Evolutionary conservation across 1,284 basidiomycete genomes (phyloP).

Genomic region (Leccinum laetum): DNA sequence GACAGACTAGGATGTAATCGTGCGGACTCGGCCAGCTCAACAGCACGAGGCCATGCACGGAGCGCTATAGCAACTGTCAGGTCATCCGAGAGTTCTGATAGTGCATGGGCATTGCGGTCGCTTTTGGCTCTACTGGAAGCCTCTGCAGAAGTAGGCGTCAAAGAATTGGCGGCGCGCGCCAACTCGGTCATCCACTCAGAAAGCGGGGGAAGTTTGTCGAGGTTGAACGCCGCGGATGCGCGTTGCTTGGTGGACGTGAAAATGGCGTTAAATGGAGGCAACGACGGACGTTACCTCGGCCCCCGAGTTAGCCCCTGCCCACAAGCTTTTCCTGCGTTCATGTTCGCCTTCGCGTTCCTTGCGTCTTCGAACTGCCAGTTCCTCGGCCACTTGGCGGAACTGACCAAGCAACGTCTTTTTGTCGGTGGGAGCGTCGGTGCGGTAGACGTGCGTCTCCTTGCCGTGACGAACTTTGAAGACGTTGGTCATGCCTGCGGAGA

Average conservation of each 20-base stretch:
- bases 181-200: conserved; percentile 74
- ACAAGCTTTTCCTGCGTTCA: conserved; percentile 81
- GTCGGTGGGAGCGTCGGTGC: conserved; percentile 79
- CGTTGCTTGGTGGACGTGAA: conserved; percentile 31
- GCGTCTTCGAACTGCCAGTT: conserved; percentile 82
- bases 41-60: conserved; percentile 87
- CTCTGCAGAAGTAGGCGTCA: conserved; percentile 19
- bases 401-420: conserved; percentile 87
- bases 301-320: conserved; percentile 58
- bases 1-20: conserved; percentile 66
- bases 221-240: conserved; percentile 33
- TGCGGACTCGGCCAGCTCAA: conserved; percentile 82
- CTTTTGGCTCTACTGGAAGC: conserved; percentile 60
- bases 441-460: conserved; percentile 94
- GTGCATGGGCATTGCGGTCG: conserved; percentile 81
- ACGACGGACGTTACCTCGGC: conserved; percentile 46
- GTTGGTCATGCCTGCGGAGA: conserved; percentile 77
- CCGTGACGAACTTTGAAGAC: conserved; percentile 95
- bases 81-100: conserved; percentile 90
- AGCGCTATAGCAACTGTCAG: conserved; percentile 91
- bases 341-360: conserved; percentile 94
- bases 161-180: conserved; percentile 37
- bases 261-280: conserved; percentile 21
- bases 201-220: conserved; percentile 46
- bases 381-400: conserved; percentile 92